phyloP scores from a whole-genome alignment of 306 rosid species.

The Boehmeria nivea region DNA sequence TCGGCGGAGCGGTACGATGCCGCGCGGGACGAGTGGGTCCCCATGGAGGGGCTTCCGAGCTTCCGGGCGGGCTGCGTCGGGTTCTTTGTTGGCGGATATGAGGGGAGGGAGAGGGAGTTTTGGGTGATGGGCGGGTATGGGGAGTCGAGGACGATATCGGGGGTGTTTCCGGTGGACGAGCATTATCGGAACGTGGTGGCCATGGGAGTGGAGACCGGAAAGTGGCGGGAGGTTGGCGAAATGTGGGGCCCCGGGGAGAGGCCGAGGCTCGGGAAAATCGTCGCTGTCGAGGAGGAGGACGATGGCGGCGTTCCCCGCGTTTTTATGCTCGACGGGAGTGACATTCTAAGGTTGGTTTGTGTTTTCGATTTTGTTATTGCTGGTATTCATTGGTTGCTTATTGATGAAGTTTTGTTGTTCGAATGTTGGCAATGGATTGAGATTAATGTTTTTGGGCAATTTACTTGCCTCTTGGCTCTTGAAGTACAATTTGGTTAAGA shows the following conservation, averaged over 20 bases:
- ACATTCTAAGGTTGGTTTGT: conserved; percentile 57
- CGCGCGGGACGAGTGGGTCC: conserved; percentile 54
- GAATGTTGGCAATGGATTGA: neutral
- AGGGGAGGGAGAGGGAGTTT: conserved; percentile 44
- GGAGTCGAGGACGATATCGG: conserved; percentile 61
- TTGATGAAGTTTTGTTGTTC: too few relatives aligned
- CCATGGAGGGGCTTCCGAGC: conserved; percentile 58
- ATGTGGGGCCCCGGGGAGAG: conserved; percentile 65
- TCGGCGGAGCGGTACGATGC: conserved; percentile 68
- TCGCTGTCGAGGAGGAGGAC: conserved; percentile 42
- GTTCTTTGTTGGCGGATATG: conserved; percentile 36
- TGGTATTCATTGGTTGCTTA: too few relatives aligned
- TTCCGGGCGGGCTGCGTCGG: conserved; percentile 87
- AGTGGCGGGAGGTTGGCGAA: conserved; percentile 70
- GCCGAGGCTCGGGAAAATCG: conserved; percentile 60
- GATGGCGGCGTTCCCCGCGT: conserved; percentile 30
- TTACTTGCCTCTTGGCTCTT: too few relatives aligned
- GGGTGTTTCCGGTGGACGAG: conserved; percentile 83
- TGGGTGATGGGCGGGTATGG: conserved; percentile 96
- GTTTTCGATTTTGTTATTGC: neutral
- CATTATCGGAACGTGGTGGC: conserved; percentile 57
- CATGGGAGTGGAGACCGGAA: conserved; percentile 49
- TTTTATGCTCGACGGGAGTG: conserved; percentile 73
- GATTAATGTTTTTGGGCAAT: too few relatives aligned
- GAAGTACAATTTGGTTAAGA: too few relatives aligned